phyloP scores from a whole-genome alignment of 208 protist species.

The Leishmania aethiopica region DNA sequence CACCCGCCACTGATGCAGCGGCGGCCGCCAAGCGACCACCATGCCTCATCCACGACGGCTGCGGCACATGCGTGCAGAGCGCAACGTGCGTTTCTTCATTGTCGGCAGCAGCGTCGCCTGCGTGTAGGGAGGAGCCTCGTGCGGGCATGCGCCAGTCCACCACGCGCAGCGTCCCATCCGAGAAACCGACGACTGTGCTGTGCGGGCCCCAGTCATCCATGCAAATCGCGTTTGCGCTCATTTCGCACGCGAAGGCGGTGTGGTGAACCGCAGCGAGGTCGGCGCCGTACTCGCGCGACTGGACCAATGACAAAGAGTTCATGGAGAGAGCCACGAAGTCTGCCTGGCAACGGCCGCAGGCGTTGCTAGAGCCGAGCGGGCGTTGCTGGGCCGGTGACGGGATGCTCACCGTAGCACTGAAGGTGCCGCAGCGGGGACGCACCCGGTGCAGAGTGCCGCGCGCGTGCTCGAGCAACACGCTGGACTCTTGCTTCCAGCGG shows the following conservation, averaged over 20 bases:
- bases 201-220: slow-evolving; percentile 60
- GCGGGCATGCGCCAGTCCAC: slow-evolving; percentile 61
- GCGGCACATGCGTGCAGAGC: slow-evolving; percentile 30
- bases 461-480: slow-evolving; percentile 12
- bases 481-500: slow-evolving; percentile 24
- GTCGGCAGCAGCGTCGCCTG: neutral
- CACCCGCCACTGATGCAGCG: slow-evolving; percentile 27
- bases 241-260: slow-evolving; percentile 17
- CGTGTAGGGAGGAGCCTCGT: neutral
- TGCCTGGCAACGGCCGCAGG: slow-evolving; percentile 1
- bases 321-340: slow-evolving; percentile 27
- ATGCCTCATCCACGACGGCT: slow-evolving; percentile 40
- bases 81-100: neutral
- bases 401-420: neutral
- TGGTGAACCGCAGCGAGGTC: slow-evolving; percentile 16
- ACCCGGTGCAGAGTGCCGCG: slow-evolving; percentile 21
- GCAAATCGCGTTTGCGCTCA: slow-evolving; percentile 47
- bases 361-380: neutral
- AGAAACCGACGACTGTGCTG: slow-evolving; percentile 62
- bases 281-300: slow-evolving; percentile 26
- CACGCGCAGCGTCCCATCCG: slow-evolving; percentile 55
- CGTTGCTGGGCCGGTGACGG: neutral
- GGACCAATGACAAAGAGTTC: slow-evolving; percentile 16
- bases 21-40: slow-evolving; percentile 9
- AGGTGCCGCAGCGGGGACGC: slow-evolving; percentile 7